phyloP scores from a whole-genome alignment of 306 rosid genomes.

The Crataegus laevigata region DNA sequence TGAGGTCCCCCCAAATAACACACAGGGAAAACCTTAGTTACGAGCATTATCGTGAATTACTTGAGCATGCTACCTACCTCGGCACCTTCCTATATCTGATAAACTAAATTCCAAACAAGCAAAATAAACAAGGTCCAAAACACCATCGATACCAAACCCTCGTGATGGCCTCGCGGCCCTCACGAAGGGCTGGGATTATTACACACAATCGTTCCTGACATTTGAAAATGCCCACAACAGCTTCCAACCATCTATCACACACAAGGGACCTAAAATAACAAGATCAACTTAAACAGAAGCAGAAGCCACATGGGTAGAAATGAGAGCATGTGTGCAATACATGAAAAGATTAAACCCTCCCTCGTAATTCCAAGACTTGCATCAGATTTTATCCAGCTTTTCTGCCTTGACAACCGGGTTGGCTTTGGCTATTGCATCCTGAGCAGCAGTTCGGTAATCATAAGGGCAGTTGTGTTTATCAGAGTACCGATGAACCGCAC shows the following conservation, averaged over 20 bases:
- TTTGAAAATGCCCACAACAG: slow-evolving; percentile 8
- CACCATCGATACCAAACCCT: background rate
- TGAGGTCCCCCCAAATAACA: too few species aligned
- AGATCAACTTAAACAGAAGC: slow-evolving; percentile 4
- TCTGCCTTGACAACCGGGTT: slow-evolving; percentile 39
- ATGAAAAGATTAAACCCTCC: background rate
- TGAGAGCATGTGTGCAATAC: slow-evolving; percentile 9
- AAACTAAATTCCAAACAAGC: background rate
- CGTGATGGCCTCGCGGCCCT: background rate
- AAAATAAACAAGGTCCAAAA: background rate
- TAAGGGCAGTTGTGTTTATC: slow-evolving; percentile 31
- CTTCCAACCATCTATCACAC: slow-evolving; percentile 9
- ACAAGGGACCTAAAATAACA: background rate
- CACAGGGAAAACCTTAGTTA: background rate
- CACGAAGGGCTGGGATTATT: background rate
- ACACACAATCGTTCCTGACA: slow-evolving; percentile 1
- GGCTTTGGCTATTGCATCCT: slow-evolving; percentile 35
- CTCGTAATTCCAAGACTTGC: background rate
- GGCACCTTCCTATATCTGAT: background rate
- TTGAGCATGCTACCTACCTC: background rate
- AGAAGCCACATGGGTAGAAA: slow-evolving; percentile 5
- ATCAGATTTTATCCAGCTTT: slow-evolving; percentile 36
- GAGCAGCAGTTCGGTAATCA: slow-evolving; percentile 26
- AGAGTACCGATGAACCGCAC: slow-evolving; percentile 35
- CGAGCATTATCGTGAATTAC: background rate